phyloP scores from a whole-genome alignment of 1,284 basidiomycete species.

The Schizophyllum amplum region DNA sequence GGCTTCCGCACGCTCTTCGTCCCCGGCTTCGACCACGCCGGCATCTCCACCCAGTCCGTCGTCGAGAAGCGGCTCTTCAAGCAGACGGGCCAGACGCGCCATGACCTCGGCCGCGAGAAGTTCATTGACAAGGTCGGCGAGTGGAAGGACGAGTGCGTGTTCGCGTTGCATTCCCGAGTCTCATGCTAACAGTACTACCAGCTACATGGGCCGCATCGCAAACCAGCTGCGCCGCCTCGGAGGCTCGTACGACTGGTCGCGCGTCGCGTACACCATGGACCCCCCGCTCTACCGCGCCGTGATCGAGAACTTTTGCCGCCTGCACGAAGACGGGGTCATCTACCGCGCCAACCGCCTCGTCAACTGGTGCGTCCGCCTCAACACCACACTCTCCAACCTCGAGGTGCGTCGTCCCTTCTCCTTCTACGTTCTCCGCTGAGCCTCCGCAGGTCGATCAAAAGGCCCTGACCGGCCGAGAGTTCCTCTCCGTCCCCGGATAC shows the following conservation, averaged over 20 bases:
- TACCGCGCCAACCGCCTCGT: conserved; percentile 97
- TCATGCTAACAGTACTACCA: conserved; percentile 20
- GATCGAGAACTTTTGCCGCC: conserved; percentile 82
- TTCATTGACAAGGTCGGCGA: conserved; percentile 92
- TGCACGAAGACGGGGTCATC: conserved; percentile 91
- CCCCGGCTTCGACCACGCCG: conserved; percentile 97
- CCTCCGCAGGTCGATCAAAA: conserved; percentile 81
- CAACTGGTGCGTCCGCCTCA: conserved; percentile 96
- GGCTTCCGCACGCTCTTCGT: conserved; percentile 89
- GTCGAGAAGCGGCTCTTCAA: conserved; percentile 94
- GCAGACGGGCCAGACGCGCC: conserved; percentile 74
- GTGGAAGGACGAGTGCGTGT: conserved; percentile 90
- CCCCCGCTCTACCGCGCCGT: conserved; percentile 85
- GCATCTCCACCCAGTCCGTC: conserved; percentile 97
- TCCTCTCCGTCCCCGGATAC: conserved; percentile 92
- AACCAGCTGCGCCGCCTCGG: conserved; percentile 87
- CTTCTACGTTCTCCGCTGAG: not conserved
- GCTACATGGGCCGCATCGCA: conserved; percentile 88
- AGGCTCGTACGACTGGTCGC: conserved; percentile 91
- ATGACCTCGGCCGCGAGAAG: conserved; percentile 90
- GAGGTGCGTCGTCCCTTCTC: conserved; percentile 45
- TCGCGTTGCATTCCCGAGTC: not conserved
- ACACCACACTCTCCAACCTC: conserved; percentile 95
- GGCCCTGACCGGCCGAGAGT: conserved; percentile 80
- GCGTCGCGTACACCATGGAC: conserved; percentile 95